Conservation (phyloP, 2,329 filamentous ascomycete species). For the Hypoxylon sp. region DNA sequence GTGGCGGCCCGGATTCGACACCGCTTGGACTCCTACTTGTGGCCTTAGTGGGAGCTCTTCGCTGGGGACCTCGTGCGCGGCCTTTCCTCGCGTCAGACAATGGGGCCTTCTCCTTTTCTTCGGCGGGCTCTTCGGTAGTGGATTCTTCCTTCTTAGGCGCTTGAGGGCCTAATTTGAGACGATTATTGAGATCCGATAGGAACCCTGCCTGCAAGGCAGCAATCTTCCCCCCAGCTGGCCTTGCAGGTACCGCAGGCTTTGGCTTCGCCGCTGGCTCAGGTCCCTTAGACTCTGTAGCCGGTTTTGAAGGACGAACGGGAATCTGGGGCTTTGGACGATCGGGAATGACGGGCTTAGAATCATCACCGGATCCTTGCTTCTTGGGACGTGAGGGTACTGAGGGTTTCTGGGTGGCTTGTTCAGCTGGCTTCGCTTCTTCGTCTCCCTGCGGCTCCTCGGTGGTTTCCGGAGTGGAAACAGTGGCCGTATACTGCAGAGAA, state of each 20-base stretch:
- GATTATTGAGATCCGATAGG: constrained; percentile 92
- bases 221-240: constrained; percentile 87
- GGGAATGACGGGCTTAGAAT: constrained; percentile 62
- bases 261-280: constrained; percentile 69
- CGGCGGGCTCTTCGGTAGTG: constrained; percentile 65
- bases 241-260: constrained; percentile 87
- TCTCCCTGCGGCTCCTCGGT: constrained; percentile 59
- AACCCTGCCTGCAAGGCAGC: constrained; percentile 92
- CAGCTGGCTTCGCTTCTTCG: constrained; percentile 58
- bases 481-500: constrained; percentile 83
- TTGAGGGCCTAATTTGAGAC: constrained; percentile 88
- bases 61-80: constrained; percentile 87
- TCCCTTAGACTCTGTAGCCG: constrained; percentile 57
- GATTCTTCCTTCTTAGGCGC: constrained; percentile 81
- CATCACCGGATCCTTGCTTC: constrained; percentile 57
- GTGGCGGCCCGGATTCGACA: constrained; percentile 50
- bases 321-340: constrained; percentile 71
- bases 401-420: constrained; percentile 67
- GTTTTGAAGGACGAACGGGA: constrained; percentile 66
- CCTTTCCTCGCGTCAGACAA: constrained; percentile 91
- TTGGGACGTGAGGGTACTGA: constrained; percentile 69
- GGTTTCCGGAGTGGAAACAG: constrained; percentile 71
- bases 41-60: constrained; percentile 74
- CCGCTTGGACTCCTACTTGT: constrained; percentile 55
- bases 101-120: constrained; percentile 80